phyloP scores from a whole-genome alignment of 2,329 filamentous ascomycete species.

The Clathrospora elynae region DNA sequence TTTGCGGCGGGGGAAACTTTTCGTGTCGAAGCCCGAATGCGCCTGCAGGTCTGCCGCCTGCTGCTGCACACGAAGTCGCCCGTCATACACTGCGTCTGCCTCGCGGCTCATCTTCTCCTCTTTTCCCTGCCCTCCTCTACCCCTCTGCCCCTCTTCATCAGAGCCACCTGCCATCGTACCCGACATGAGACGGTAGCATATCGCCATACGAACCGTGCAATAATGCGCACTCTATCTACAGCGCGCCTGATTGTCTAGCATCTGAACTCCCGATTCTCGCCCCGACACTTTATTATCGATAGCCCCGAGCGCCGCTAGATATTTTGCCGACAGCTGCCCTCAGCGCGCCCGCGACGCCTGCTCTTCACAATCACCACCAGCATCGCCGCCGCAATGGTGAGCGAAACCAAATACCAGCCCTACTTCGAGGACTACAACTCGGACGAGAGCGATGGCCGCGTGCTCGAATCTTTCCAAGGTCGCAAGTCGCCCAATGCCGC shows the following conservation, averaged over 20 bases:
- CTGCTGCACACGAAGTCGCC: slow-evolving; percentile 16
- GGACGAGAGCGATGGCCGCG: slow-evolving; percentile 43
- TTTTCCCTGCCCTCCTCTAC: slow-evolving; percentile 6
- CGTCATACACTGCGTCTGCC: slow-evolving; percentile 20
- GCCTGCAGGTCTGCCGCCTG: slow-evolving; percentile 23
- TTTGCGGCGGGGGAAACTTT: slow-evolving; percentile 30
- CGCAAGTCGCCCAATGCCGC: slow-evolving; percentile 54
- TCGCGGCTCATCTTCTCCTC: slow-evolving; percentile 18
- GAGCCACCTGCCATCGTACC: slow-evolving; percentile 1
- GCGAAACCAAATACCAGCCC: slow-evolving; percentile 26
- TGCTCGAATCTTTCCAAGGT: slow-evolving; percentile 48
- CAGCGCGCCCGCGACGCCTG: slow-evolving; percentile 12
- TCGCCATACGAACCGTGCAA: slow-evolving; percentile 6
- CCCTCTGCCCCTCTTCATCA: slow-evolving; percentile 1
- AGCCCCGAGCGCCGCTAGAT: slow-evolving; percentile 28
- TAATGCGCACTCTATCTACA: slow-evolving; percentile 22
- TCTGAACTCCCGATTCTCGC: too few relatives aligned
- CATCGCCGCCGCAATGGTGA: slow-evolving; percentile 29
- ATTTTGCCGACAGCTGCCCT: slow-evolving; percentile 18
- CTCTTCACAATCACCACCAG: slow-evolving; percentile 9
- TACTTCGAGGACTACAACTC: slow-evolving; percentile 50
- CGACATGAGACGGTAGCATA: slow-evolving; percentile 22
- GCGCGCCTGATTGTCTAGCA: slow-evolving; percentile 24
- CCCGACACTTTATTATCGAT: slow-evolving; percentile 26
- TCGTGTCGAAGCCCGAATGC: slow-evolving; percentile 31